Evolutionary conservation across 768 basidiomycete species (phyloP).

Genomic region (Trametopsis cervina): DNA sequence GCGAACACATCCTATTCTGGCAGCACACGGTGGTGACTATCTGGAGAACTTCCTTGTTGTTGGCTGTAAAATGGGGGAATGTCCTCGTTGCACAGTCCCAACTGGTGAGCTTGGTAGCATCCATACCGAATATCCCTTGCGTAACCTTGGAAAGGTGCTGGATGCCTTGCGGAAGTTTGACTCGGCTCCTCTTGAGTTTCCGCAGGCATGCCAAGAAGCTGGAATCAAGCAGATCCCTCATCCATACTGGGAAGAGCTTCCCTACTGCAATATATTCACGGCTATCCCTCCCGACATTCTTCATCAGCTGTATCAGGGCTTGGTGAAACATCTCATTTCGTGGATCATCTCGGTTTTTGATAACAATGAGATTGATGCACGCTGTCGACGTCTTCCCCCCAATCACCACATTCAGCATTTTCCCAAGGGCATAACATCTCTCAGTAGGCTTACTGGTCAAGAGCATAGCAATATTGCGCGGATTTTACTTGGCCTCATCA

Average conservation of each 20-base stretch:
- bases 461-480: too few relatives aligned
- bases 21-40: conserved; percentile 18
- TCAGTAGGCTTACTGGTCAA: conserved; percentile 17
- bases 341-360: conserved; percentile 17
- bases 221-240: conserved; percentile 17
- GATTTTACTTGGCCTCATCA: conserved; percentile 14
- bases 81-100: conserved; percentile 15
- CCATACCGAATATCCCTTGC: neutral
- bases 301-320: conserved; percentile 24
- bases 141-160: conserved; percentile 2
- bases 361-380: conserved; percentile 13
- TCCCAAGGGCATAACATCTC: conserved; percentile 14
- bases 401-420: conserved; percentile 19
- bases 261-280: conserved; percentile 19
- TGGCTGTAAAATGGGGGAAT: conserved; percentile 14
- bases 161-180: conserved; percentile 5
- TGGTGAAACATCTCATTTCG: conserved; percentile 21
- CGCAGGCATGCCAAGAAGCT: conserved; percentile 9
- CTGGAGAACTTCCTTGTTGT: conserved; percentile 20
- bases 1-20: conserved; percentile 20
- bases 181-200: conserved; percentile 2
- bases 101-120: conserved; percentile 8
- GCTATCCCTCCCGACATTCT: conserved; percentile 24
- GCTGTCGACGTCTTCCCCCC: conserved; percentile 15
- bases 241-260: conserved; percentile 22